Percentiles rank a stretch among this genome's conserved stretches.
Conservation (phyloP, 768 basidiomycete genomes). For the Pulveroboletus sp. region DNA sequence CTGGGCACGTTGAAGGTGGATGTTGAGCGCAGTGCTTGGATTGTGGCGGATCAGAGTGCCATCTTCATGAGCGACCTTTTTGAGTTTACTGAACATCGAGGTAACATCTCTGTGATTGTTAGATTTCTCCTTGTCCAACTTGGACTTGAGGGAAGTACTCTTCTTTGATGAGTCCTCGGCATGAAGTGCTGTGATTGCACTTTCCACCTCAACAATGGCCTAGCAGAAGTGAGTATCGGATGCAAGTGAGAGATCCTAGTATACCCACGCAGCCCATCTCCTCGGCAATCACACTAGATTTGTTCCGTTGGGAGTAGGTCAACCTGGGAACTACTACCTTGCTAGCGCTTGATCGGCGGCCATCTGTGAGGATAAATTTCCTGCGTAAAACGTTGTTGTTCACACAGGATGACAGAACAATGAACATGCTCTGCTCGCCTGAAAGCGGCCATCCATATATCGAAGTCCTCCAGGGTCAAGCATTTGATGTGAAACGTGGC, state of each 20-base stretch:
- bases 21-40: constrained; percentile 16
- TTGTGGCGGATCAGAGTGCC: constrained; percentile 17
- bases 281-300: constrained; percentile 53
- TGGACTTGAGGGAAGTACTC: constrained; percentile 28
- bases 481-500: constrained; percentile 85
- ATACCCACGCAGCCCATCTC: constrained; percentile 63
- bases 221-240: constrained; percentile 24
- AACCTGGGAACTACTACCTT: constrained; percentile 38
- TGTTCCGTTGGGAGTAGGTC: constrained; percentile 45
- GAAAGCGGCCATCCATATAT: constrained; percentile 71
- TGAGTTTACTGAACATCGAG: constrained; percentile 58
- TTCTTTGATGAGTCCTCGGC: constrained; percentile 40
- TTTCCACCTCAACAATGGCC: constrained; percentile 61
- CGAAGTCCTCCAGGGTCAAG: constrained; percentile 66
- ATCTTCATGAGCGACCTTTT: constrained; percentile 38
- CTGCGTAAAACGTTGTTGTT: constrained; percentile 36
- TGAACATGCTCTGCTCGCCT: constrained; percentile 43
- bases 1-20: constrained; percentile 43
- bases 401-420: constrained; percentile 13
- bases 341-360: constrained; percentile 34
- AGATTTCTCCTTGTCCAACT: constrained; percentile 46
- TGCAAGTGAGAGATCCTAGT: background rate
- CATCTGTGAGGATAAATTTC: constrained; percentile 52
- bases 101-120: constrained; percentile 31
- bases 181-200: constrained; percentile 43